Evolutionary conservation across 345 rosid species (phyloP), one percentile per base, ranked within the genome.

Genomic region (Murraya koenigii): DNA sequence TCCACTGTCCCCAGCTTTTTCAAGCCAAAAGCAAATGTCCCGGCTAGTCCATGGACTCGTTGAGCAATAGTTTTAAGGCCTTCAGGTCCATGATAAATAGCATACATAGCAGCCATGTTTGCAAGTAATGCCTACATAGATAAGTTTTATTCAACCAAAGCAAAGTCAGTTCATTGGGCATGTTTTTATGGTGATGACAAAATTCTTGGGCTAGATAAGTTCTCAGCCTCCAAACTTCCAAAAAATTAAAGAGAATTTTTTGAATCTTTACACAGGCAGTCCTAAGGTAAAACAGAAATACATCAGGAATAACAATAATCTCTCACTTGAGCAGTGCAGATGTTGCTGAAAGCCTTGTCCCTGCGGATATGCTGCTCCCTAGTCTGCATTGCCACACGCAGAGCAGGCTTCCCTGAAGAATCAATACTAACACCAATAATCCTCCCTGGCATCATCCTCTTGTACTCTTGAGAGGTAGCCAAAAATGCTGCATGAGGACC

Each of bases 301-400:
- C 17, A 56, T 76, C 41, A 19, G 68, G 23, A 71, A 49, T 25
- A 82, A 62, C 30, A 72, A 69, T 56, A 66, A n/a, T 75, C 8
- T 71, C 88, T 86, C 89, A 94, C 99, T 82, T 96, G 99, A 82
- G 99, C 95, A 70, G 99, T 96, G 86, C 98, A 96, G 88, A 96
- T 96, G 90, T 96, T 96, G 88, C 98, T 94, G 71, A 98, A 94
- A 75, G 99, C 99, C 88, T 96, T 96, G 84, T 96, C 99, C 85
- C 99, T 89, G 72, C 98, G 92, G 75, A 96, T 94, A 86, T 96
- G 99, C 75, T 96, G 99, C 82, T 96, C 99, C 83, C 99, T 90
- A 5, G 99, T 96, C 85, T 96, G 99, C 99, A 96, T 96, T 0
- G 98, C 99, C 99, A 94, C 88, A 71, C 99, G 98, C 74, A 96